Evolutionary conservation across 768 basidiomycete genomes (phyloP), one percentile per base, ranked within the genome.

Genomic region (Naganishia vaughanmartiniae): DNA sequence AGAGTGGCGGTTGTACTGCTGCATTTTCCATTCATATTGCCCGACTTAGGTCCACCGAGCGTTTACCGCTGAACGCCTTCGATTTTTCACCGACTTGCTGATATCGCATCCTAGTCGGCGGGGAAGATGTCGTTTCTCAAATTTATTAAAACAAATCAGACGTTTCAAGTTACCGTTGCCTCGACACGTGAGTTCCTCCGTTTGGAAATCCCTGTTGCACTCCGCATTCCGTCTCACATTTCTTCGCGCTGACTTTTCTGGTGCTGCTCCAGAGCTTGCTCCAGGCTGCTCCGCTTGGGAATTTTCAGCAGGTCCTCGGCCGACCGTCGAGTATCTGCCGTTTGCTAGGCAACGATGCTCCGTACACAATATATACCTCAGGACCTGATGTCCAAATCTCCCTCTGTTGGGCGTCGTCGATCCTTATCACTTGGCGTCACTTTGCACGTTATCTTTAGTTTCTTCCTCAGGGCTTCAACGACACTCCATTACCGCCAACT

Each of bases 21-120:
- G 48, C 48, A 26, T 19, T 53, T 28, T 9, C 4, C 33, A 21
- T 26, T 11, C 12, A 26, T 7, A 17, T 63, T 15, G 4, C 14
- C 60, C 60, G 60, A 45, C 60, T 30, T 42, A 63, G 60, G 60
- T 63, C 60, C 60, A 63, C 42, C 60, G 17, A 51, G 48, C n/a
- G 48, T 51, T 51, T 51, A 46, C 21, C 24, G 12, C n/a, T 58
- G 34, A 42, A 63, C 60, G 36, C 24, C 57, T 63, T 26, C 26
- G 42, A 45, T 7, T 51, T 51, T 51, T 51, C n/a, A 51, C 48
- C 48, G 48, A 45, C 42, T 42, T 36, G 12, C 60, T 26, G 60
- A 63, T 26, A 63, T 63, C 60, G 60, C 60, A 63, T 42, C 39
- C 34, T 30, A 63, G 60, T 42, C 60, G 60, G 60, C 39, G 60